Evolutionary conservation across 371 early-diverging fungal species (phyloP), one percentile per base, ranked within the genome.

Genomic region (Mucor plumbeus): DNA sequence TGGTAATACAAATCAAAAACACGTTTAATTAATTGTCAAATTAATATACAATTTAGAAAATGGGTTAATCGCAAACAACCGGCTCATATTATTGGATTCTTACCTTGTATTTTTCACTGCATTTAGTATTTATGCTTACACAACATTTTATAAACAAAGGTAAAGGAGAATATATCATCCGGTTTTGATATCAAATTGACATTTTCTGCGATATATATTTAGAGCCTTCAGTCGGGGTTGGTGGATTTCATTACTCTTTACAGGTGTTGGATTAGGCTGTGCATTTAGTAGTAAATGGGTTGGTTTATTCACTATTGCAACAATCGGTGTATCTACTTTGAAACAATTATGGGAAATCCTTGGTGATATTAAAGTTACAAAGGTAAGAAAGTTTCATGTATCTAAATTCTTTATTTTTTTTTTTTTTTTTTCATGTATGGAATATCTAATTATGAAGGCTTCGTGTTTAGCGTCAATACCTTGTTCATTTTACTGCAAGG

Each of bases 21-120:
- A 63, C 60, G 40, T 67, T 63, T 60, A 31, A 54, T 34, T 35
- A 10, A 53, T 53, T 53, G 53, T 53, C 53, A 53, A 53, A 53
- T 53, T 61, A 39, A 44, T 61, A 31, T 33, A 26, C 64, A 59
- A 17, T 40, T 48, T 71, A 92, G 98, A 98, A 70, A 98, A 94
- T 72, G 87, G 92, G 14, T 80, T 97, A 63, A 86, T 94, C 44
- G 90, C 97, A 10, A 97, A 97, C 73, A 92, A 90, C 50, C 85
- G 98, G 21, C 77, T 95, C 65, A 97, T 98, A 35, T 82, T 97
- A 39, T 83, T 98, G 65, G 99, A 98, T 71, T 87, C 95, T 9
- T 91, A 92, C 67, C 76, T 98, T 41, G 81, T 98, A 36, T 89
- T 97, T 57, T 97, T 95, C 65, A 90, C 88, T 33, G 87, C 91